Base-by-base conservation (phyloP, 169 alveolate genomes). In the Babesia ovata region DNA sequence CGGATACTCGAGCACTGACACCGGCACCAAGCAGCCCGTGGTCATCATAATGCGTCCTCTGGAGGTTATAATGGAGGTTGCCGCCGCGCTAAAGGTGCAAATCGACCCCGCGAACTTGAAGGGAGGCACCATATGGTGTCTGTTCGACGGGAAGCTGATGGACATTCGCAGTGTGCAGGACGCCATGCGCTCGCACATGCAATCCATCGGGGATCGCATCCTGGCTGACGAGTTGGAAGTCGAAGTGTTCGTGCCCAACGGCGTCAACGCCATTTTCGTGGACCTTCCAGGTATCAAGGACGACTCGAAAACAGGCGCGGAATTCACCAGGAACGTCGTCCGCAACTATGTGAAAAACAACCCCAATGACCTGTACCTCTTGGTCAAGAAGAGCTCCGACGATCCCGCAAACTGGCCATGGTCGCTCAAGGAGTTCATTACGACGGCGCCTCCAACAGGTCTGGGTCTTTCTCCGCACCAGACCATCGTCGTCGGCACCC, bases 371-470 rank as follows among this genome's bases (percentile, higher is more conserved):
- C 78, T 93, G 60, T 93, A 93, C 71, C 84, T 93, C 26, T 81
- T 93, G 63, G 96, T 93, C 26, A 93, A 93, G 60, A 93, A 92
- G 75, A 95, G 96, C 39, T 77, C 93, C 21, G 97, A 93, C 59
- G 96, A 93, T 59, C 96, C 96, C 13, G 95, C 96, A 54, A 93
- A 93, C 74, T 93, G 97, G 96, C 96, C 97, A 11, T 93, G 96
- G 93, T 79, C 85, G 56, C 63, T 93, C 26, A 67, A 88, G 60
- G 96, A 93, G 78, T 93, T 93, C 81, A 91, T 93, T 28, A 75
- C 93, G 54, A 81, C 87, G 14, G 82, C 93, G 0, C 87, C 87
- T 17, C 96, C 96, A 0, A 61, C 81, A 28, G 97, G 95, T 8
- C 85, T 93, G 4, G 96, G 97, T 0, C 84, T 93, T n/a, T 86